A percentile compares a stretch with the other conserved stretches of the same genome.
Conservation (phyloP, 306 rosid species). For the Delonix regia region DNA sequence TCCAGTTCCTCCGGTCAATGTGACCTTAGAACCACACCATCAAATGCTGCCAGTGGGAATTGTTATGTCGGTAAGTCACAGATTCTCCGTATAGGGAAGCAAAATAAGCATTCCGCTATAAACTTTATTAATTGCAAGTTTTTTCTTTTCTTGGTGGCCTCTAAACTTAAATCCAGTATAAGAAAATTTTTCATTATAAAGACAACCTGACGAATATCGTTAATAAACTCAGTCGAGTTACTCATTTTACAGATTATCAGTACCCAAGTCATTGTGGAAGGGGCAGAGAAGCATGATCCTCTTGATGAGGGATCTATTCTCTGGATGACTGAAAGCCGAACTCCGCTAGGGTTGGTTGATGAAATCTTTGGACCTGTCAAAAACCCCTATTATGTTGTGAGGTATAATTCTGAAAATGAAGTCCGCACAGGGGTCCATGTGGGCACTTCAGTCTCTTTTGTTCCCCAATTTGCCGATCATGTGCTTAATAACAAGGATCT, state of each 20-base stretch:
- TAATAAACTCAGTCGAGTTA: constrained; percentile 30
- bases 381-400: constrained; percentile 77
- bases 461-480: constrained; percentile 74
- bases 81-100: neutral
- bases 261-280: constrained; percentile 83
- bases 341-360: constrained; percentile 80
- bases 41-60: constrained; percentile 73
- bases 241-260: constrained; percentile 63
- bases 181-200: neutral
- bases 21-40: constrained; percentile 71
- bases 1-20: constrained; percentile 69
- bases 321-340: constrained; percentile 75
- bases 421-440: constrained; percentile 59
- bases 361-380: constrained; percentile 95
- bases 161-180: neutral
- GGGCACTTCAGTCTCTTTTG: constrained; percentile 70
- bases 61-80: constrained; percentile 72
- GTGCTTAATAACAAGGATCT: constrained; percentile 77
- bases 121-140: neutral
- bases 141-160: constrained; percentile 1
- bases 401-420: constrained; percentile 84
- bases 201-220: constrained; percentile 13
- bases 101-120: neutral
- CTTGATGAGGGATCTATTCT: constrained; percentile 87
- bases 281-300: constrained; percentile 79